Conservation (phyloP, 352 stramenopile species). For the Globisporangium radiosum region DNA sequence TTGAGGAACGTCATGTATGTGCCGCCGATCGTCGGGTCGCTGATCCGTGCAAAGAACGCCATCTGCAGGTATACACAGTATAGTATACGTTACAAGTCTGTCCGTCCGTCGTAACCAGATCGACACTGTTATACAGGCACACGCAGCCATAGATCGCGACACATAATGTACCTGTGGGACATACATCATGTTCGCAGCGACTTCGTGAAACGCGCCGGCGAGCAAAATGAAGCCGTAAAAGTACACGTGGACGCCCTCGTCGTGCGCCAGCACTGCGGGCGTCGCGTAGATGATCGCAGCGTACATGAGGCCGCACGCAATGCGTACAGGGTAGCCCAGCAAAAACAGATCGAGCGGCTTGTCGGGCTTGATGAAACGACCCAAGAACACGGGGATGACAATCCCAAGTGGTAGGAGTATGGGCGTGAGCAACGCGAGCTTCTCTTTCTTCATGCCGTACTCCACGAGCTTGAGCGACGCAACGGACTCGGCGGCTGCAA, state of each 20-base stretch:
- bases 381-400: conserved; percentile 79
- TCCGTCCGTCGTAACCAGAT: background rate
- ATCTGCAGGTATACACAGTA: conserved; percentile 68
- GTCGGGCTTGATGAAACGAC: conserved; percentile 60
- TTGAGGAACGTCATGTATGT: conserved; percentile 99
- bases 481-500: conserved; percentile 87
- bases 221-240: conserved; percentile 78
- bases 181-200: conserved; percentile 90
- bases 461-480: conserved; percentile 91
- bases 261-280: conserved; percentile 64
- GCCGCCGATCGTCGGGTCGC: conserved; percentile 96
- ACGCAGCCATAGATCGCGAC: no score
- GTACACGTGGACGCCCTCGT: conserved; percentile 66
- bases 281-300: conserved; percentile 77
- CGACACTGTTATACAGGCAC: background rate
- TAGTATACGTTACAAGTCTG: no score
- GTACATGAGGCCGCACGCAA: conserved; percentile 81
- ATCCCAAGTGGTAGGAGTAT: conserved; percentile 87
- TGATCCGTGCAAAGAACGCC: conserved; percentile 97
- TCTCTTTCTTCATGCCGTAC: conserved; percentile 91
- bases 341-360: conserved; percentile 74
- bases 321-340: conserved; percentile 79
- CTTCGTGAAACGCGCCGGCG: conserved; percentile 69
- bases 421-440: conserved; percentile 81
- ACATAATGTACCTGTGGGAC: conserved; percentile 53